Percentiles rank a stretch among this genome's conserved stretches.
These are phyloP conservation scores for Adansonia rubrostipa DNA, from an alignment of 441 rosid species.

Conservation along the genomic window DNA sequence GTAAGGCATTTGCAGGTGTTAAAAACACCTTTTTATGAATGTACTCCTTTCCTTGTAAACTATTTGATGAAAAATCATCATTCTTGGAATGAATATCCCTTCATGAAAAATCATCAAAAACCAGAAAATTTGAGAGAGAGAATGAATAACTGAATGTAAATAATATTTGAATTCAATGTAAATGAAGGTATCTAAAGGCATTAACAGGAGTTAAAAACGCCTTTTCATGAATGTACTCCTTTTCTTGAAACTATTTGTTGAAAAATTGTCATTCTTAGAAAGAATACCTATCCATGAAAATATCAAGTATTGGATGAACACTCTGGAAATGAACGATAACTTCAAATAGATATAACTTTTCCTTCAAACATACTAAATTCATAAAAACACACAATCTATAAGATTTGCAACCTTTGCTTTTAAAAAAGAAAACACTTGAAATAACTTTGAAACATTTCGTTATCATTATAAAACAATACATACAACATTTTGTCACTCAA, in stretches of 20 bases:
- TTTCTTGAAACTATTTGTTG: not conserved
- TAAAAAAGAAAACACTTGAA: not conserved
- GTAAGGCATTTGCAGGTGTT: too few relatives aligned
- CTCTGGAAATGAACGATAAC: too few relatives aligned
- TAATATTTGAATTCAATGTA: not conserved
- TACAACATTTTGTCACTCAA: not conserved
- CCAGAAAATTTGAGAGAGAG: not conserved
- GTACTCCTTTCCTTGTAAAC: too few relatives aligned
- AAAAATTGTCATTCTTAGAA: not conserved
- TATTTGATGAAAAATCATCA: too few relatives aligned
- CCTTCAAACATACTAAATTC: not conserved
- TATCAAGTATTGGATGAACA: too few relatives aligned
- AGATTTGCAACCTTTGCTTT: not conserved
- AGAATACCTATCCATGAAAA: too few relatives aligned
- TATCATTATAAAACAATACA: too few relatives aligned
- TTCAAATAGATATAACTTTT: not conserved
- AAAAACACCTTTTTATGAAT: too few relatives aligned
- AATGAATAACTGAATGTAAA: not conserved
- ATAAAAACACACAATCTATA: not conserved
- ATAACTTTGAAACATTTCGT: not conserved
- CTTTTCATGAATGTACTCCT: not conserved
- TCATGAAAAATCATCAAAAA: too few relatives aligned
- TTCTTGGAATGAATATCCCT: too few relatives aligned
- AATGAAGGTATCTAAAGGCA: not conserved
- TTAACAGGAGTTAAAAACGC: not conserved